Percentiles rank a stretch among this genome's conserved stretches.
Conservation (phyloP, 208 protist genomes). For the Leishmania arabica region DNA sequence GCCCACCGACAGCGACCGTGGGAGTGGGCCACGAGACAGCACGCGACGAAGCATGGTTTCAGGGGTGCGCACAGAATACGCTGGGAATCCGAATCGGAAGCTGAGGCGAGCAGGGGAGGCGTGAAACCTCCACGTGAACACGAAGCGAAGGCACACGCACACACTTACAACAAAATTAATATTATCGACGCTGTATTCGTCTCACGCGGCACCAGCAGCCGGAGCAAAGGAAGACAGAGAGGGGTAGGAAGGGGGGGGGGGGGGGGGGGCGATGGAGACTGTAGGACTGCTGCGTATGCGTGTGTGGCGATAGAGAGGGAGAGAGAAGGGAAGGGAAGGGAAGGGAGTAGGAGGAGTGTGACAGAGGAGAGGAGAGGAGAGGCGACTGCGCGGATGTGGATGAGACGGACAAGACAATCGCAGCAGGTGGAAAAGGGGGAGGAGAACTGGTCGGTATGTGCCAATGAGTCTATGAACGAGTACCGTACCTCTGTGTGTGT, state of each 20-base stretch:
- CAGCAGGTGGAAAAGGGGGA: neutral
- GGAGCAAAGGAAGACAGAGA: neutral
- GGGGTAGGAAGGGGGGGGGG: neutral
- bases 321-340: neutral
- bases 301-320: neutral
- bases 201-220: conserved; percentile 1
- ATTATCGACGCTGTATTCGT: neutral
- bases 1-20: conserved; percentile 39
- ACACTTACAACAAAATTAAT: neutral
- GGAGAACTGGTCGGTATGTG: neutral
- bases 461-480: neutral
- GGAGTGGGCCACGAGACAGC: conserved; percentile 55
- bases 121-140: neutral
- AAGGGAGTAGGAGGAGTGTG: neutral
- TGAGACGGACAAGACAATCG: neutral
- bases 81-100: neutral
- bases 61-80: neutral
- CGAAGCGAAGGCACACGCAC: too few species aligned
- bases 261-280: neutral
- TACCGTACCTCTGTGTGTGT: neutral
- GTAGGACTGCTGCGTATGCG: neutral
- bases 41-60: conserved; percentile 61
- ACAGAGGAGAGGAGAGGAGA: neutral
- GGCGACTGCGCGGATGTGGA: neutral
- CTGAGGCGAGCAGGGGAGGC: neutral